Percentiles rank a stretch among this genome's conserved stretches.
Conservation (phyloP, 2,329 filamentous ascomycete genomes). For the Verticillium nonalfalfae region DNA sequence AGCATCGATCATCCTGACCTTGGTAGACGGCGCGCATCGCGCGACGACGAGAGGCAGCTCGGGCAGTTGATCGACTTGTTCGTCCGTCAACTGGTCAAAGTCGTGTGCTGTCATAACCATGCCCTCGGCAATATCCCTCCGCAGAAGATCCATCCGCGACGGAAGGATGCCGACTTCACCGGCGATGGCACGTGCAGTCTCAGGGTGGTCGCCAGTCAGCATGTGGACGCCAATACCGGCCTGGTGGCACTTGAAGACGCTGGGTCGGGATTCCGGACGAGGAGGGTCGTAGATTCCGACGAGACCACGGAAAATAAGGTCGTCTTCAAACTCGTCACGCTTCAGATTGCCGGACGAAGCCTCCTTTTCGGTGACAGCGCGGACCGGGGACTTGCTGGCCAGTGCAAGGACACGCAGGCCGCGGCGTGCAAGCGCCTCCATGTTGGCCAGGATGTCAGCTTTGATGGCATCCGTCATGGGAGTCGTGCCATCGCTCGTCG, state of each 20-base stretch:
- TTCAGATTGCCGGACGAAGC: slow-evolving; percentile 15
- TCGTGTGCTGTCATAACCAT: slow-evolving; percentile 59
- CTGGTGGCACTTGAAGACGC: slow-evolving; percentile 46
- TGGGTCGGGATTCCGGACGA: slow-evolving; percentile 50
- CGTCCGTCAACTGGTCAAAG: slow-evolving; percentile 57
- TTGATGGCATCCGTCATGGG: slow-evolving; percentile 26
- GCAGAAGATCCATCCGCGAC: slow-evolving; percentile 35
- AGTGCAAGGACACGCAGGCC: slow-evolving; percentile 62
- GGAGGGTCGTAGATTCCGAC: slow-evolving; percentile 65
- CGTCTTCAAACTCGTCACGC: slow-evolving; percentile 47
- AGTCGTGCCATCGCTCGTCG: slow-evolving; percentile 25
- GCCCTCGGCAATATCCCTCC: slow-evolving; percentile 43
- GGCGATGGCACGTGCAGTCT: slow-evolving; percentile 55
- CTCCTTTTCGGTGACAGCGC: slow-evolving; percentile 19
- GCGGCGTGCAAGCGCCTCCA: slow-evolving; percentile 57
- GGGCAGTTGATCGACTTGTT: slow-evolving; percentile 55
- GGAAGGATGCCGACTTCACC: slow-evolving; percentile 54
- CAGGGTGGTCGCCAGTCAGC: slow-evolving; percentile 59
- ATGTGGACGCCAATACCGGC: slow-evolving; percentile 58
- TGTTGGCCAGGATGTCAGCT: slow-evolving; percentile 53
- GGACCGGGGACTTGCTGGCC: slow-evolving; percentile 28
- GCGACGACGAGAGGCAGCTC: slow-evolving; percentile 62
- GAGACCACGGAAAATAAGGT: slow-evolving; percentile 57
- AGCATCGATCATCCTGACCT: slow-evolving; percentile 71
- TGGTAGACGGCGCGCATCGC: slow-evolving; percentile 64